phyloP scores from a whole-genome alignment of 2,329 filamentous ascomycete species.

The Colletotrichum tropicicola region DNA sequence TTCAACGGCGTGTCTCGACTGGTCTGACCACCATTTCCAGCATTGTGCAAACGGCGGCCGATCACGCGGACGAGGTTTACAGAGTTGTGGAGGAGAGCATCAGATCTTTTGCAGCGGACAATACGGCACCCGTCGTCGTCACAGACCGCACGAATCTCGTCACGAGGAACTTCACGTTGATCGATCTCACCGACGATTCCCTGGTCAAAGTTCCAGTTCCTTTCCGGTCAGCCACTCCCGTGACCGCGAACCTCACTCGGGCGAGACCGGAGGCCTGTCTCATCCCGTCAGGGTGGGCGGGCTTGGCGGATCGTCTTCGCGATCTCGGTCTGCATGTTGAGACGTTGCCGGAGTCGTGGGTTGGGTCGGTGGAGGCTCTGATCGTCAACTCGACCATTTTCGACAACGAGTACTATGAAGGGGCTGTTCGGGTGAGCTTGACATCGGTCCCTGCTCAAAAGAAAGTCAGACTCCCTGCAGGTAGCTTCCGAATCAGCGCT shows the following conservation, averaged over 20 bases:
- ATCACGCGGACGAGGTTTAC: slow-evolving; percentile 40
- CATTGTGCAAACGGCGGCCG: slow-evolving; percentile 40
- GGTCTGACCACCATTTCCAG: slow-evolving; percentile 38
- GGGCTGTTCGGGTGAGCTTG: slow-evolving; percentile 34
- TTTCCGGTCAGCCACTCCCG: slow-evolving; percentile 40
- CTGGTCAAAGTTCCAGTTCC: slow-evolving; percentile 38
- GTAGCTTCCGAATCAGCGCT: slow-evolving; percentile 42
- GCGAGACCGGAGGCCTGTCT: slow-evolving; percentile 41
- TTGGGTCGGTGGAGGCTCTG: slow-evolving; percentile 38
- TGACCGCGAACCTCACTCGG: slow-evolving; percentile 39
- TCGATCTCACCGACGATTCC: slow-evolving; percentile 37
- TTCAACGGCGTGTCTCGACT: slow-evolving; percentile 39
- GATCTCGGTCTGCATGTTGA: slow-evolving; percentile 37
- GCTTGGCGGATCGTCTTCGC: slow-evolving; percentile 36
- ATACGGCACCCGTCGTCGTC: no score
- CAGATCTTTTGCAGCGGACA: slow-evolving; percentile 34
- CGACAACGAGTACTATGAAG: slow-evolving; percentile 38
- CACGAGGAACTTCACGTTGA: slow-evolving; percentile 35
- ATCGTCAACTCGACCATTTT: slow-evolving; percentile 36
- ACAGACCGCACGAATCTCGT: slow-evolving; percentile 36
- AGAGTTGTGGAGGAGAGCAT: slow-evolving; percentile 39
- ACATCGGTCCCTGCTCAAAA: slow-evolving; percentile 30
- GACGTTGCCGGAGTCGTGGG: slow-evolving; percentile 34
- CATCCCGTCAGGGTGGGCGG: slow-evolving; percentile 39
- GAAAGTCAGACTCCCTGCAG: slow-evolving; percentile 36